Conservation (phyloP, 2,329 filamentous ascomycete species). For the Fusarium irregulare region DNA sequence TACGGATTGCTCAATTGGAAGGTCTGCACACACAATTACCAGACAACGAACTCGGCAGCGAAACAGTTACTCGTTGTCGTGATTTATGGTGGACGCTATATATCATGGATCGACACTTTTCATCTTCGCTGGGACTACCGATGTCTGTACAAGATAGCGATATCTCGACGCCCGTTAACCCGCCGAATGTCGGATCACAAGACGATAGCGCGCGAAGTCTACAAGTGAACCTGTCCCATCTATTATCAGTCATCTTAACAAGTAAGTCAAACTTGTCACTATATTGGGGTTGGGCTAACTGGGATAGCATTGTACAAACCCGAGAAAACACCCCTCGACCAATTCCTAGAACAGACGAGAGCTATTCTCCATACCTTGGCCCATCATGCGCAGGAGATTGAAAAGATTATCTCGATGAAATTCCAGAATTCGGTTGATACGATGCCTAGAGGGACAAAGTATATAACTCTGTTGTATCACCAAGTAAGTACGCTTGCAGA, state of each 20-base stretch:
- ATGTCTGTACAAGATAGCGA: slow-evolving; percentile 54
- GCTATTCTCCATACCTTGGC: slow-evolving; percentile 53
- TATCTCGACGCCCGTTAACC: slow-evolving; percentile 51
- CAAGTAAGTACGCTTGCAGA: slow-evolving; percentile 43
- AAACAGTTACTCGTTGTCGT: slow-evolving; percentile 50
- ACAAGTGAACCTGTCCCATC: slow-evolving; percentile 51
- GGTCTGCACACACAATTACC: slow-evolving; percentile 56
- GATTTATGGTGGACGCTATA: slow-evolving; percentile 57
- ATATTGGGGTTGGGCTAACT: neutral
- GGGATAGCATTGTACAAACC: slow-evolving; percentile 51
- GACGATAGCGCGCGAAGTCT: slow-evolving; percentile 49
- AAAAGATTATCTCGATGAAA: slow-evolving; percentile 50
- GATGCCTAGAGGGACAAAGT: slow-evolving; percentile 52
- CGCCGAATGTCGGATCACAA: slow-evolving; percentile 43
- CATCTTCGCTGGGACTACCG: slow-evolving; percentile 53
- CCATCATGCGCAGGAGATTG: slow-evolving; percentile 54
- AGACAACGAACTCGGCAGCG: slow-evolving; percentile 49
- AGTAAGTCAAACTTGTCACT: slow-evolving; percentile 37
- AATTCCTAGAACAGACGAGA: slow-evolving; percentile 52
- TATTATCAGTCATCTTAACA: slow-evolving; percentile 52
- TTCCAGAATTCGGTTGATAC: slow-evolving; percentile 51
- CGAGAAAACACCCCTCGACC: slow-evolving; percentile 48
- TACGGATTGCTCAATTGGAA: slow-evolving; percentile 56
- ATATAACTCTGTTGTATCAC: slow-evolving; percentile 54
- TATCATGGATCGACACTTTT: slow-evolving; percentile 55